Conservation (phyloP, 768 basidiomycete genomes). For the Gloeostereum incarnatum region DNA sequence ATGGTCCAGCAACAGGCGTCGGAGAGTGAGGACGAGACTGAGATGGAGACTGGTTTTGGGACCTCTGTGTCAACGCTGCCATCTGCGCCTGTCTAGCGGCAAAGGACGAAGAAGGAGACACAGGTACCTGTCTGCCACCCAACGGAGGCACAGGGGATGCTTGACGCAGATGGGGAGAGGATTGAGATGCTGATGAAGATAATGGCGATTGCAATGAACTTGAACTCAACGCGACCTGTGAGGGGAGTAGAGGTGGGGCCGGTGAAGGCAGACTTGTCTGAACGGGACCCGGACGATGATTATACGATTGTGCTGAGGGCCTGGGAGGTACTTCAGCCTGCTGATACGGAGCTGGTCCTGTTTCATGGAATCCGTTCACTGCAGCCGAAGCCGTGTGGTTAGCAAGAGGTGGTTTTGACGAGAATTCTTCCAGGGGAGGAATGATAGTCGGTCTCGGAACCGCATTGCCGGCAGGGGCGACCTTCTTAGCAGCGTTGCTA, state of each 20-base stretch:
- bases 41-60: constrained; percentile 3
- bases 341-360: constrained; percentile 5
- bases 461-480: constrained; percentile 34
- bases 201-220: constrained; percentile 3
- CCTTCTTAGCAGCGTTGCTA: constrained; percentile 54
- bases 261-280: too few relatives aligned
- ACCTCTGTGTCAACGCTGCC: too few relatives aligned
- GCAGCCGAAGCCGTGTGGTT: constrained; percentile 10
- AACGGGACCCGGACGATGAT: constrained; percentile 6
- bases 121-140: too few relatives aligned
- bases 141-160: too few relatives aligned
- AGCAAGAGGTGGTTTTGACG: constrained; percentile 21
- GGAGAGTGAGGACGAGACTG: constrained; percentile 4
- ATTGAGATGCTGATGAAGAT: too few relatives aligned
- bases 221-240: too few relatives aligned
- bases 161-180: too few relatives aligned
- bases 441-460: constrained; percentile 53
- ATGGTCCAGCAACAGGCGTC: constrained; percentile 49
- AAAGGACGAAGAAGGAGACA: too few relatives aligned
- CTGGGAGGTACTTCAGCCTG: not conserved
- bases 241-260: too few relatives aligned
- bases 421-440: constrained; percentile 56
- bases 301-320: constrained; percentile 1
- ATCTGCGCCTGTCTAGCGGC: too few relatives aligned
- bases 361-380: constrained; percentile 11